These are phyloP conservation scores for Glebionis coronaria DNA, from an alignment of 129 eudicot species.

Conservation along the genomic window DNA sequence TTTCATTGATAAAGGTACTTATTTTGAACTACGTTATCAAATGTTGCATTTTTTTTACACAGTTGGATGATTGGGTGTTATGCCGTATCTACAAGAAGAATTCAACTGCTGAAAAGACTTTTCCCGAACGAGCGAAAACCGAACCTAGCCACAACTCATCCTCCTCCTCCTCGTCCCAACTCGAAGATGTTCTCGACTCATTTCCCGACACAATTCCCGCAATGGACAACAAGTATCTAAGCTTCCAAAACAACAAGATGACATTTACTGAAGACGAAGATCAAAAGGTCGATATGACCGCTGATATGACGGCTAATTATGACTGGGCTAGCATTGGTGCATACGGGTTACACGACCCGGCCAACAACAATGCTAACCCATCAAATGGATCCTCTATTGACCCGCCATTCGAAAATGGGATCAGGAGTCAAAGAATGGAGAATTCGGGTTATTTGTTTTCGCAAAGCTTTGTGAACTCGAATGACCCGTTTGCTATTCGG, in stretches of 20 bases:
- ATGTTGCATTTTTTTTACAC: neutral
- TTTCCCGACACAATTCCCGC: constrained; percentile 63
- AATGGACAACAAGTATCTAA: constrained; percentile 41
- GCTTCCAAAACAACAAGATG: constrained; percentile 44
- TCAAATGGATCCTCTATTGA: constrained; percentile 26
- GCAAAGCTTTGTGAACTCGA: constrained; percentile 22
- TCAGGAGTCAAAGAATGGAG: constrained; percentile 36
- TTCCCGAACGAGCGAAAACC: constrained; percentile 34
- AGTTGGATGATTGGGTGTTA: constrained; percentile 97
- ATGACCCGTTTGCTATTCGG: constrained; percentile 63
- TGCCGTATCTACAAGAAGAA: constrained; percentile 89
- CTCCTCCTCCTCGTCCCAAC: constrained; percentile 64
- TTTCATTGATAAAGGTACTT: too few relatives aligned
- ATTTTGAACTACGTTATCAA: too few relatives aligned
- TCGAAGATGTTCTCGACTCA: constrained; percentile 64
- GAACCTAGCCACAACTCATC: constrained; percentile 73
- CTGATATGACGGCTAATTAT: constrained; percentile 41
- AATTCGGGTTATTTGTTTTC: constrained; percentile 37
- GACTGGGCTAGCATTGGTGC: constrained; percentile 62
- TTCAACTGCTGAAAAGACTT: constrained; percentile 49
- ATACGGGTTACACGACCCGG: constrained; percentile 34
- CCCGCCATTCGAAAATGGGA: constrained; percentile 43
- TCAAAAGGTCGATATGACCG: constrained; percentile 44
- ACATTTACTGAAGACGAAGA: constrained; percentile 29
- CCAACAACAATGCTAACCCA: constrained; percentile 10